A percentile compares a stretch with the other conserved stretches of the same genome.
Evolutionary conservation across 2,329 filamentous ascomycete species (phyloP).

Genomic region (Trichoderma atrobrunneum): DNA sequence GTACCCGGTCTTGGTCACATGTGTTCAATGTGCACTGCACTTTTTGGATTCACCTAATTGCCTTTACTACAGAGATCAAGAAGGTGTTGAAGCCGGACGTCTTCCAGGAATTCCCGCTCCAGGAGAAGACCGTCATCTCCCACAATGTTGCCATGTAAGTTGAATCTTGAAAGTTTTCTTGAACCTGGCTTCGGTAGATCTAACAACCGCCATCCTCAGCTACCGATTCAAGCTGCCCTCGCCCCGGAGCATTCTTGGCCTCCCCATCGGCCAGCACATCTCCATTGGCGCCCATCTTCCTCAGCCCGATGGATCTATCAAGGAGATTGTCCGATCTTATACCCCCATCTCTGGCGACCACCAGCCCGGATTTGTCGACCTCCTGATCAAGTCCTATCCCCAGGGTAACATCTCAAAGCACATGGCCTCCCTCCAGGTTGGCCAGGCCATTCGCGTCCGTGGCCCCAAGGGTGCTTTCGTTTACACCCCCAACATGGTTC

Average conservation of each 20-base stretch:
- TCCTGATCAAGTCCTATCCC: constrained; percentile 96
- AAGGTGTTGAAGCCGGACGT: constrained; percentile 81
- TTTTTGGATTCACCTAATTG: constrained; percentile 19
- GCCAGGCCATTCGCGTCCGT: constrained; percentile 83
- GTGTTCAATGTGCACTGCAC: background rate
- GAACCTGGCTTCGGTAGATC: background rate
- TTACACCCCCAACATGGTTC: constrained; percentile 95
- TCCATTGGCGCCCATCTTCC: constrained; percentile 78
- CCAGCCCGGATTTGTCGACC: constrained; percentile 87
- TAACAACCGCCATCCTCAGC: constrained; percentile 41
- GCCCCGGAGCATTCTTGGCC: constrained; percentile 78
- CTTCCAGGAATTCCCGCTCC: constrained; percentile 90
- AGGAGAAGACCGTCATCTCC: constrained; percentile 91
- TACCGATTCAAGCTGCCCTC: constrained; percentile 90
- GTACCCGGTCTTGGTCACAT: constrained; percentile 34
- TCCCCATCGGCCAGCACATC: constrained; percentile 98
- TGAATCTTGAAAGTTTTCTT: background rate
- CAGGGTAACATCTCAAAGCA: constrained; percentile 96
- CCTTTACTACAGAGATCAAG: constrained; percentile 57
- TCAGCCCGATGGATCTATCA: constrained; percentile 66
- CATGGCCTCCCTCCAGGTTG: constrained; percentile 77
- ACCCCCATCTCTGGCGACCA: constrained; percentile 89
- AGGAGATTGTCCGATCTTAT: constrained; percentile 88
- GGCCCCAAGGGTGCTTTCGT: constrained; percentile 98
- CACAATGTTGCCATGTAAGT: constrained; percentile 93